phyloP scores from a whole-genome alignment of 2,329 filamentous ascomycete species.

The Aureobasidium pullulans region DNA sequence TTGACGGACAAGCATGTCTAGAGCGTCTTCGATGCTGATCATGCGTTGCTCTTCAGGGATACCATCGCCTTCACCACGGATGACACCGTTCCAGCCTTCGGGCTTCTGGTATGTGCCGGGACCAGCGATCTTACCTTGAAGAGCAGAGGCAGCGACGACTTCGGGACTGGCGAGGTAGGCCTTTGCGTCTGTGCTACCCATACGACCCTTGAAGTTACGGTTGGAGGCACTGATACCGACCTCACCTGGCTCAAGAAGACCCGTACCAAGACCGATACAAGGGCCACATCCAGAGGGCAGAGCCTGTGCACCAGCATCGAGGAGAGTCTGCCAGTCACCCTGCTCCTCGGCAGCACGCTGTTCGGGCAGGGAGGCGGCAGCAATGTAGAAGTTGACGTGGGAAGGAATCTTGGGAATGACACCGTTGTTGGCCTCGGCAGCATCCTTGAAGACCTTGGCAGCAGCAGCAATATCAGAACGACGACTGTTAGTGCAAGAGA shows the following conservation, averaged over 20 bases:
- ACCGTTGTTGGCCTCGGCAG: slow-evolving; percentile 49
- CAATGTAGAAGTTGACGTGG: slow-evolving; percentile 80
- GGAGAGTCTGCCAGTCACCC: slow-evolving; percentile 77
- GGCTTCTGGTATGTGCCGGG: slow-evolving; percentile 73
- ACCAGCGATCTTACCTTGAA: slow-evolving; percentile 64
- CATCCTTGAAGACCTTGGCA: slow-evolving; percentile 77
- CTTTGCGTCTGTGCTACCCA: slow-evolving; percentile 72
- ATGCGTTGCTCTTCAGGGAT: slow-evolving; percentile 57
- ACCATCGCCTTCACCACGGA: slow-evolving; percentile 65
- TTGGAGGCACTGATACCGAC: slow-evolving; percentile 78
- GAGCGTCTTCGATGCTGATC: slow-evolving; percentile 58
- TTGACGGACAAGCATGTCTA: slow-evolving; percentile 64
- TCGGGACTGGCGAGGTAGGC: slow-evolving; percentile 86
- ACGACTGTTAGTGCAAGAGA: slow-evolving; percentile 84
- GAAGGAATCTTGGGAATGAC: slow-evolving; percentile 62
- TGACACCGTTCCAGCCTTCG: slow-evolving; percentile 58
- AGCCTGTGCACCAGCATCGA: slow-evolving; percentile 68
- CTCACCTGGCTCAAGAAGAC: slow-evolving; percentile 76
- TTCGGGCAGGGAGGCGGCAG: slow-evolving; percentile 73
- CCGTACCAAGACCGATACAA: slow-evolving; percentile 78
- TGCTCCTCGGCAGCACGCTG: slow-evolving; percentile 69
- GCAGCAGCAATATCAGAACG: slow-evolving; percentile 75
- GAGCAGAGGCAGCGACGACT: slow-evolving; percentile 82
- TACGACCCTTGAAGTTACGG: slow-evolving; percentile 85
- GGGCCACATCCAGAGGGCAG: slow-evolving; percentile 71